These are phyloP conservation scores for Yarrowia sp. DNA, from an alignment of 805 yeast genomes.

Conservation along the genomic window DNA sequence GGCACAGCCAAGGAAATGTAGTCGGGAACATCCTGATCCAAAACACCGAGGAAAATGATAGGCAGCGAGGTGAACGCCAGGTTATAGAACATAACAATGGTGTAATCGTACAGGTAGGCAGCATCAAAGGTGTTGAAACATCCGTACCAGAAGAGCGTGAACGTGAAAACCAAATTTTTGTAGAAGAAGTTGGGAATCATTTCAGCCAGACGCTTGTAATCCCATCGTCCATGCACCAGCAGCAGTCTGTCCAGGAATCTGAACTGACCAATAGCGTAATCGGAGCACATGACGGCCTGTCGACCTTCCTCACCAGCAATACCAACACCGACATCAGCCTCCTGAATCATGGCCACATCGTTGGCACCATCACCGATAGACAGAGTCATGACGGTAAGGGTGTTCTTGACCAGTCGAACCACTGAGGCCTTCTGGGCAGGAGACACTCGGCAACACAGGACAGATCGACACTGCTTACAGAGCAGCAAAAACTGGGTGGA, in stretches of 20 bases:
- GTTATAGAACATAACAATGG: slow-evolving; percentile 75
- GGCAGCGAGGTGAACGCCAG: slow-evolving; percentile 82
- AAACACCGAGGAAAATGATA: slow-evolving; percentile 66
- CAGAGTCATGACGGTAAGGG: slow-evolving; percentile 70
- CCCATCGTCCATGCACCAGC: slow-evolving; percentile 80
- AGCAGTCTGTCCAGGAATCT: slow-evolving; percentile 62
- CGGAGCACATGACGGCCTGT: slow-evolving; percentile 84
- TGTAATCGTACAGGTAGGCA: slow-evolving; percentile 72
- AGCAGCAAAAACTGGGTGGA: slow-evolving; percentile 61
- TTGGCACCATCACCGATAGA: slow-evolving; percentile 88
- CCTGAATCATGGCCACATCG: slow-evolving; percentile 86
- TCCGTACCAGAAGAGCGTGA: slow-evolving; percentile 78
- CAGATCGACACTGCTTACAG: slow-evolving; percentile 75
- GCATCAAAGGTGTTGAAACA: slow-evolving; percentile 70
- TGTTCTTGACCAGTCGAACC: slow-evolving; percentile 63
- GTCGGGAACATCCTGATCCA: slow-evolving; percentile 77
- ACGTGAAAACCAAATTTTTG: slow-evolving; percentile 71
- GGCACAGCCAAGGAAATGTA: slow-evolving; percentile 67
- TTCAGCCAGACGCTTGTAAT: slow-evolving; percentile 69
- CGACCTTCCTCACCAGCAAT: slow-evolving; percentile 88
- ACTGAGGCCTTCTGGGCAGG: slow-evolving; percentile 82
- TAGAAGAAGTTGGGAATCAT: slow-evolving; percentile 81
- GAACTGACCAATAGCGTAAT: slow-evolving; percentile 80
- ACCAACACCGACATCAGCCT: slow-evolving; percentile 81
- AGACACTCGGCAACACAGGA: slow-evolving; percentile 79